Evolutionary conservation across 148 eudicot species (phyloP).

Genomic region (Diospyros lotus): DNA sequence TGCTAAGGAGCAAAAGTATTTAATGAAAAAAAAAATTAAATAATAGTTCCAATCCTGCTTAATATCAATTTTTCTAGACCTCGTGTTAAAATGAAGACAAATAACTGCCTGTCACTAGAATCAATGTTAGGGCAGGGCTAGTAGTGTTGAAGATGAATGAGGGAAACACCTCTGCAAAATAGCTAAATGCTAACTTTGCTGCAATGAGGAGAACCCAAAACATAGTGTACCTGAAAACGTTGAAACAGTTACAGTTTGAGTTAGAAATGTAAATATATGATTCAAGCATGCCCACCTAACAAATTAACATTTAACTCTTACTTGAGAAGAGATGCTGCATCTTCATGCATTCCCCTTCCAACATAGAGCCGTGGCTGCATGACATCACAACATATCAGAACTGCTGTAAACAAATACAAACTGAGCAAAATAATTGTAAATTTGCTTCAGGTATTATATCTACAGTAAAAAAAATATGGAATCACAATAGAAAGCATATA

Average conservation of each 20-base stretch:
- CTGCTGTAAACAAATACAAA: background rate
- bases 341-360: conserved; percentile 78
- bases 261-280: background rate
- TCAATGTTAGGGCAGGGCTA: background rate
- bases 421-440: too few relatives aligned
- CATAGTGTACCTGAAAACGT: conserved; percentile 45
- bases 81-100: conserved; percentile 1
- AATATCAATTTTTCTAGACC: background rate
- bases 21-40: background rate
- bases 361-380: conserved; percentile 69
- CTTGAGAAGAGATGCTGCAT: conserved; percentile 50
- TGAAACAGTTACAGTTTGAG: conserved; percentile 1
- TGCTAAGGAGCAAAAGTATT: background rate
- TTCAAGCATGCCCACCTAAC: background rate
- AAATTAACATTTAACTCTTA: conserved; percentile 18
- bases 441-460: too few relatives aligned
- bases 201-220: conserved; percentile 54
- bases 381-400: conserved; percentile 14
- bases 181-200: conserved; percentile 60
- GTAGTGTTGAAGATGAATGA: background rate
- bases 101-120: background rate
- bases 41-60: background rate
- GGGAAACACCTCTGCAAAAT: conserved; percentile 45
- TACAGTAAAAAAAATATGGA: too few relatives aligned
- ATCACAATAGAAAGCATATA: background rate